Conservation (phyloP, 768 basidiomycete species). For the Pleurotus platypus region DNA sequence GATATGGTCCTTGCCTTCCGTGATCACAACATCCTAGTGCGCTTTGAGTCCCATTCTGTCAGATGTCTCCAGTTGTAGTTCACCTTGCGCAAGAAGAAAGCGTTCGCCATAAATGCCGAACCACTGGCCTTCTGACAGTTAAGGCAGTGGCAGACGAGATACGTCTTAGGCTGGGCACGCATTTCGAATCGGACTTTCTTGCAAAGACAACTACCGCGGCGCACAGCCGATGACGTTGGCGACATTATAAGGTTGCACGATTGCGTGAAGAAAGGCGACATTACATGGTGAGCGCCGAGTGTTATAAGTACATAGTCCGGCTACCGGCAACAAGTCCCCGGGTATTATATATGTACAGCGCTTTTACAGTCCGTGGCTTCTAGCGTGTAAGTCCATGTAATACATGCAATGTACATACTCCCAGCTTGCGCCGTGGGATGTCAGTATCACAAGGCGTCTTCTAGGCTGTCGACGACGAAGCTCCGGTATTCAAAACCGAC, state of each 20-base stretch:
- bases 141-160: conserved; percentile 39
- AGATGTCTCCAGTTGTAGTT: not conserved
- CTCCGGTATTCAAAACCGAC: not conserved
- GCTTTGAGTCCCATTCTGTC: not conserved
- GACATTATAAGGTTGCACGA: not conserved
- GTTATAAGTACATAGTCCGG: too few species aligned
- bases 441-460: too few species aligned
- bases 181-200: conserved; percentile 30
- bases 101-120: conserved; percentile 36
- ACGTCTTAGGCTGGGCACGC: conserved; percentile 30
- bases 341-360: too few species aligned
- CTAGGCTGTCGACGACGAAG: not conserved
- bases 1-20: conserved; percentile 18
- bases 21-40: conserved; percentile 18
- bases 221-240: not conserved
- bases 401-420: not conserved
- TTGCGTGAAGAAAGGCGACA: too few species aligned
- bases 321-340: too few species aligned
- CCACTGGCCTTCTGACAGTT: conserved; percentile 41
- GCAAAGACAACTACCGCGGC: conserved; percentile 35
- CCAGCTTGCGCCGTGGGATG: too few species aligned
- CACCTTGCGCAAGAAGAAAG: conserved; percentile 31
- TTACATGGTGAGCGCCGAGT: too few species aligned
- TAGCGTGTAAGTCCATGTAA: not conserved
- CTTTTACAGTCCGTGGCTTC: not conserved